Conservation (phyloP, 805 yeast genomes). For the Hanseniaspora guilliermondii region DNA sequence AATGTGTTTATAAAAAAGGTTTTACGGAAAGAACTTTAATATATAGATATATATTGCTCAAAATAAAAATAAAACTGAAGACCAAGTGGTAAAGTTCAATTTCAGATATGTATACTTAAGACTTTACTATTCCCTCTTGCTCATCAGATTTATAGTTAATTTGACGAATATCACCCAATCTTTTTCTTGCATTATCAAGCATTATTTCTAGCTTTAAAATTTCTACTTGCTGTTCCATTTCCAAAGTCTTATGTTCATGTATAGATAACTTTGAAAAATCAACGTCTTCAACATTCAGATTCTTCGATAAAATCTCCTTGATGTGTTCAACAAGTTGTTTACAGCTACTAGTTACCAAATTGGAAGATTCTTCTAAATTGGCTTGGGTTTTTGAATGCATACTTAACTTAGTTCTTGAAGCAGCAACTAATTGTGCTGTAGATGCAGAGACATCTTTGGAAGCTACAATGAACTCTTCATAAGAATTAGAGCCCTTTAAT, state of each 20-base stretch:
- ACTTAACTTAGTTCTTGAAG: constrained; percentile 75
- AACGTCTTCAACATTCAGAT: constrained; percentile 31
- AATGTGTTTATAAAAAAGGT: no score
- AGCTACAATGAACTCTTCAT: constrained; percentile 77
- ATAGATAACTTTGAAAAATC: constrained; percentile 60
- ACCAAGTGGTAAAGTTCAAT: no score
- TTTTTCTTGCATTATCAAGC: constrained; percentile 58
- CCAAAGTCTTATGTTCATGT: constrained; percentile 71
- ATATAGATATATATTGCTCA: background rate
- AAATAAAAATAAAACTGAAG: no score
- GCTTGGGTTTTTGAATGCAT: constrained; percentile 68
- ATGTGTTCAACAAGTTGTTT: constrained; percentile 58
- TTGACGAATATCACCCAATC: constrained; percentile 73
- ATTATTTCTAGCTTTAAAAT: constrained; percentile 72
- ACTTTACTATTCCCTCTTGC: constrained; percentile 8
- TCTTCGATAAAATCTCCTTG: constrained; percentile 40
- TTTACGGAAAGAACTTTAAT: background rate
- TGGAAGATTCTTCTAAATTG: constrained; percentile 53
- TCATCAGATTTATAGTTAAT: constrained; percentile 41
- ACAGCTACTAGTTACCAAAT: constrained; percentile 64
- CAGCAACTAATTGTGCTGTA: constrained; percentile 84
- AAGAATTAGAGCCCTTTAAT: constrained; percentile 46
- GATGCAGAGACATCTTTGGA: constrained; percentile 87
- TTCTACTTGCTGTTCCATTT: constrained; percentile 89
- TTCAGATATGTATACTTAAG: background rate